Percentiles rank a stretch among this genome's conserved stretches.
These are phyloP conservation scores for Exserohilum rostratum DNA, from an alignment of 2,329 filamentous ascomycete species.

Conservation along the genomic window DNA sequence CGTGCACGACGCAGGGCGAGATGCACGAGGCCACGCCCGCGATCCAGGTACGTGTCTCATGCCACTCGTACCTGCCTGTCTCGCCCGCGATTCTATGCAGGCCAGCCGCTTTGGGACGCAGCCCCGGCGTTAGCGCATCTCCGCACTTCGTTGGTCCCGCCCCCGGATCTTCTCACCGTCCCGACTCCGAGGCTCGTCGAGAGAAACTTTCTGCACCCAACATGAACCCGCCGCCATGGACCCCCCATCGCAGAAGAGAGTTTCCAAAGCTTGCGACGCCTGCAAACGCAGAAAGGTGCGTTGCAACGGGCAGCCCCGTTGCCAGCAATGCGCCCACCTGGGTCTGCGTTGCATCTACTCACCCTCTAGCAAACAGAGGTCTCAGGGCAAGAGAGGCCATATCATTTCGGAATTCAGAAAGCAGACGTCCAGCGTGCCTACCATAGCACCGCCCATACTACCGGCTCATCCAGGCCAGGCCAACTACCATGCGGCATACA, in stretches of 20 bases:
- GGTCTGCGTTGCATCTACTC: conserved; percentile 56
- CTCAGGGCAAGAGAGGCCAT: conserved; percentile 48
- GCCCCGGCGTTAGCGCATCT: conserved; percentile 18
- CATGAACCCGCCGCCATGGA: conserved; percentile 37
- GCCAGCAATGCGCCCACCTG: conserved; percentile 49
- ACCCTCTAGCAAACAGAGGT: conserved; percentile 45
- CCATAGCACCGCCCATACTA: conserved; percentile 32
- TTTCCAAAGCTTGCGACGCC: conserved; percentile 54
- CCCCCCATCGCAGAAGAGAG: conserved; percentile 35
- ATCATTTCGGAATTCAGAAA: conserved; percentile 52
- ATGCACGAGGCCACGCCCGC: neutral
- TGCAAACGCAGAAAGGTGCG: conserved; percentile 56
- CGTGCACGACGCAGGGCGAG: neutral
- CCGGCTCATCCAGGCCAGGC: conserved; percentile 26
- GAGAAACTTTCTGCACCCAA: conserved; percentile 20
- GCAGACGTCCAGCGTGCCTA: conserved; percentile 28
- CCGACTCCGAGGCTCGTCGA: conserved; percentile 11
- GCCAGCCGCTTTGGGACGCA: conserved; percentile 6
- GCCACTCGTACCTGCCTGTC: conserved; percentile 13
- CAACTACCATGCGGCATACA: conserved; percentile 17
- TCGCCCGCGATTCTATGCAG: conserved; percentile 5
- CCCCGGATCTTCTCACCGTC: conserved; percentile 20
- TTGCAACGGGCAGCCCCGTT: conserved; percentile 55
- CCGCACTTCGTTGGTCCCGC: conserved; percentile 12
- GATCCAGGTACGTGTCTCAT: conserved; percentile 7